Evolutionary conservation across 805 yeast genomes (phyloP), one percentile per base, ranked within the genome.

Genomic region (Candida michaelii): DNA sequence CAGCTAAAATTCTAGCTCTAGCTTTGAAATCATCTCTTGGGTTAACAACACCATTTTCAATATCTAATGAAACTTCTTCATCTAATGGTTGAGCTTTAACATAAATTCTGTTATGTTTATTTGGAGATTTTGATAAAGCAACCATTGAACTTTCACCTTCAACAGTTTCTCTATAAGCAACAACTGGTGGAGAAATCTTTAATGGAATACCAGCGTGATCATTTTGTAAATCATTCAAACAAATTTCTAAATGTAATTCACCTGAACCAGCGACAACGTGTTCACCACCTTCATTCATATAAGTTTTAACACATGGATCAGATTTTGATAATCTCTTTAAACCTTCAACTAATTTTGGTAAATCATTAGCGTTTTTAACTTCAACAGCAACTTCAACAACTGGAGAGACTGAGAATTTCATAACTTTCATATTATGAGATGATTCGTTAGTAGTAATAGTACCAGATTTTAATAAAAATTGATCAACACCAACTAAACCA

Each of bases 171-270:
- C 97, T 88, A 91, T 91, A 91, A 63, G 97, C 74, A 65, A 91
- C 99, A 61, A 91, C 96, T 59, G 99, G 98, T 65, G 95, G 95
- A 54, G 98, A 89, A 62, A 88, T 83, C 84, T 84, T 89, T 74
- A 91, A 84, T 75, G 99, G 99, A 69, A 91, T 79, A 86, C 97
- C 98, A 65, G 99, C 99, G 80, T 91, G 99, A 74, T 93, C 98
- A 74, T 93, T 82, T 80, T 89, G 95, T 72, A 91, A 84, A 77
- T 91, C 99, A 63, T 74, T 70, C 73, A 91, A 77, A 82, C 98
- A 93, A 76, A 91, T 91, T 79, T 91, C 99, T 81, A 91, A 83
- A 76, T 91, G 99, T 75, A 91, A 85, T 81, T 91, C 99, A 88
- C 99, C 99, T 65, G 98, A 89, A 78, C 96, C 96, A 65, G 98